Evolutionary conservation across 352 stramenopile genomes (phyloP).

Genomic region (Phytophthora ohioensis): DNA sequence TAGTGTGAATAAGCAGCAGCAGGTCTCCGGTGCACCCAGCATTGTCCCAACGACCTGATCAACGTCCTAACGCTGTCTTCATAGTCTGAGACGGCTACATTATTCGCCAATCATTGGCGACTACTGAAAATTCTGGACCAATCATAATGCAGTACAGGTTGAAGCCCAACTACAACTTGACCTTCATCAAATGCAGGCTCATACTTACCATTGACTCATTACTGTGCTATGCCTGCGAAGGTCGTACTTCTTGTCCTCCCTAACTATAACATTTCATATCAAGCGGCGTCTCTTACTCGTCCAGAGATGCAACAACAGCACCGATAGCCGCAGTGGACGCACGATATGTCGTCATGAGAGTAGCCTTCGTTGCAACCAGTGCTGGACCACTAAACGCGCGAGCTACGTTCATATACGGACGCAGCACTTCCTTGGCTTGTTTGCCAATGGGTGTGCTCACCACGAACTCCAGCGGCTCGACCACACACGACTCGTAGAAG

Average conservation of each 20-base stretch:
- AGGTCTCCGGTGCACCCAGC: conserved; percentile 9
- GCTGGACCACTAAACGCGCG: conserved; percentile 75
- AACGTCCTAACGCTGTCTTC: conserved; percentile 17
- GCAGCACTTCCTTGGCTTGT: conserved; percentile 57
- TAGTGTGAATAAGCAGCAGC: conserved; percentile 3
- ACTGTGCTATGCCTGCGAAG: neutral
- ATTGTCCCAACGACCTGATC: conserved; percentile 26
- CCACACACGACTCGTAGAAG: conserved; percentile 72
- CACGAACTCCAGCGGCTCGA: conserved; percentile 79
- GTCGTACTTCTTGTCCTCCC: neutral
- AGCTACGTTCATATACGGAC: conserved; percentile 76
- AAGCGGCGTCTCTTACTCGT: conserved; percentile 34
- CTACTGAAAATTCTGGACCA: conserved; percentile 10
- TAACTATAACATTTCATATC: conserved; percentile 1
- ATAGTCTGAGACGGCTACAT: conserved; percentile 32
- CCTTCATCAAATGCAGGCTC: neutral
- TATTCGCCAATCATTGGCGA: conserved; percentile 17
- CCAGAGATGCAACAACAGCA: conserved; percentile 73
- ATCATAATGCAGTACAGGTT: conserved; percentile 4
- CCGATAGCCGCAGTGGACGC: conserved; percentile 75
- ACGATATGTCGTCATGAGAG: conserved; percentile 74
- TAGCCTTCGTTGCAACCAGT: conserved; percentile 69
- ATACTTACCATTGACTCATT: conserved; percentile 28
- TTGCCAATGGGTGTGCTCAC: conserved; percentile 70
- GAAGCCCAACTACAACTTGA: neutral